These are phyloP conservation scores for Colletotrichum phormii DNA, from an alignment of 2,329 filamentous ascomycete species.

Conservation along the genomic window DNA sequence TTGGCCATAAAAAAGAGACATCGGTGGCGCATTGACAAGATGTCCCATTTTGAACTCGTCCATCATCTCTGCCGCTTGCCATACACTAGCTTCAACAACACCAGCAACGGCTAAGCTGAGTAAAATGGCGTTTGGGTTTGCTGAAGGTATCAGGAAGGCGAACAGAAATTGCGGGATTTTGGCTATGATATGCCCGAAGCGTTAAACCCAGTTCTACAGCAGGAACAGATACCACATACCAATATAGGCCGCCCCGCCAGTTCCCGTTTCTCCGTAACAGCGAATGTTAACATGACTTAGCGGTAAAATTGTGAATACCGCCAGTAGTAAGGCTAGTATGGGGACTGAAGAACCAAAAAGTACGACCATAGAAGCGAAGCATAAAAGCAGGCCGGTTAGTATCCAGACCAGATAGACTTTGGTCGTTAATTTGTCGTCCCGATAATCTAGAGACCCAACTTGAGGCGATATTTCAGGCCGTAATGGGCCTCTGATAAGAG, in stretches of 20 bases:
- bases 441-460: neutral
- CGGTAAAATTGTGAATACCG: neutral
- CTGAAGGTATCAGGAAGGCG: neutral
- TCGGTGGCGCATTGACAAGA: neutral
- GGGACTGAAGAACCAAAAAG: neutral
- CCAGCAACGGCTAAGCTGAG: conserved; percentile 8
- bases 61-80: conserved; percentile 11
- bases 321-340: neutral
- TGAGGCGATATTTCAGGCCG: neutral
- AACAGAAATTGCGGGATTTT: conserved; percentile 7
- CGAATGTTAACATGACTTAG: neutral
- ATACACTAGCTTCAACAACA: conserved; percentile 1
- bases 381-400: neutral
- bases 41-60: conserved; percentile 11
- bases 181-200: neutral
- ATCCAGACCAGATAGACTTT: neutral
- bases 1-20: conserved; percentile 3
- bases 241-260: neutral
- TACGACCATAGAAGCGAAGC: neutral
- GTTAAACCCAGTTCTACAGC: no score
- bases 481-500: neutral
- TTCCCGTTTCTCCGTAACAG: neutral
- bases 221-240: neutral
- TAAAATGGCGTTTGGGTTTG: neutral
- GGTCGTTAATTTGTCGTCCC: neutral